Evolutionary conservation across 441 rosid species (phyloP).

Genomic region (Aquilaria agallochum): DNA sequence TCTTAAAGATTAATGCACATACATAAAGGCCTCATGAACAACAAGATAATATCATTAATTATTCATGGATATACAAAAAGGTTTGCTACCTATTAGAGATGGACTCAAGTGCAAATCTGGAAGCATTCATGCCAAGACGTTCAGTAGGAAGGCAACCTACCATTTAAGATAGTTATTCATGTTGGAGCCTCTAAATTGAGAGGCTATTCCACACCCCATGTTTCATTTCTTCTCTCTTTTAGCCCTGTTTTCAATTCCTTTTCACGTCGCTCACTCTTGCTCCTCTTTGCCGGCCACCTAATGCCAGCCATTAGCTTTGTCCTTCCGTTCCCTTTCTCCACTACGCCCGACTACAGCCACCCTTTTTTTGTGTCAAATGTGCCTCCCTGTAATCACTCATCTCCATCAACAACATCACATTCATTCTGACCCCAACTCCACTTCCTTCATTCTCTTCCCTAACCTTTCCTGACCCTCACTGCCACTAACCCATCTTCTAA

Average conservation of each 20-base stretch:
- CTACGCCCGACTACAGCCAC: slow-evolving; percentile 70
- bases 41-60: too few relatives aligned
- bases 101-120: slow-evolving; percentile 78
- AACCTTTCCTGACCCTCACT: background rate
- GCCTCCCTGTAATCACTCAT: slow-evolving; percentile 48
- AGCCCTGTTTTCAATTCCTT: background rate
- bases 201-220: slow-evolving; percentile 10
- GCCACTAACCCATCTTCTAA: slow-evolving; percentile 28
- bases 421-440: slow-evolving; percentile 6
- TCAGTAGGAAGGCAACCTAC: slow-evolving; percentile 78
- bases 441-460: slow-evolving; percentile 13
- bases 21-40: too few relatives aligned
- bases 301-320: slow-evolving; percentile 49
- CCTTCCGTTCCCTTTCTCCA: slow-evolving; percentile 74
- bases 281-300: slow-evolving; percentile 21
- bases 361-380: slow-evolving; percentile 72
- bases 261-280: slow-evolving; percentile 15
- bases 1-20: too few relatives aligned
- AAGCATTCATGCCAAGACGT: slow-evolving; percentile 92
- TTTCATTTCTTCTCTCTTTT: slow-evolving; percentile 19
- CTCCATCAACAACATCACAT: slow-evolving; percentile 56
- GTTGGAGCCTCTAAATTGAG: too few relatives aligned
- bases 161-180: slow-evolving; percentile 10
- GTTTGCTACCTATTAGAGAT: slow-evolving; percentile 56
- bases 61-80: too few relatives aligned